Conservation (phyloP, 2,329 filamentous ascomycete species). For the Teratosphaeria viscida region DNA sequence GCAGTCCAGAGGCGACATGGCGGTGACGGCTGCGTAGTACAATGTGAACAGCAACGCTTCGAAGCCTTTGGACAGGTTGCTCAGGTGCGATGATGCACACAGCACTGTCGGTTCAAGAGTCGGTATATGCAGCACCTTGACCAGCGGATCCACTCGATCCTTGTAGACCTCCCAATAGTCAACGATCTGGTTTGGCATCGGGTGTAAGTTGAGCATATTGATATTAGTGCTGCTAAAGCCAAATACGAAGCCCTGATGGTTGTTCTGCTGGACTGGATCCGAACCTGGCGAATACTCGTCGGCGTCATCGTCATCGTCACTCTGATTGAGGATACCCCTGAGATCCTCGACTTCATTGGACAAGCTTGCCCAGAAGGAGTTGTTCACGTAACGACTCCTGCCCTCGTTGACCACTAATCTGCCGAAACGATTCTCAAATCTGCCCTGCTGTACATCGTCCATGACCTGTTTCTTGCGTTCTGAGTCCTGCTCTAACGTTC, state of each 20-base stretch:
- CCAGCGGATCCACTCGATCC: conserved; percentile 62
- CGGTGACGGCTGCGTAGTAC: conserved; percentile 50
- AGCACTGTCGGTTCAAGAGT: conserved; percentile 53
- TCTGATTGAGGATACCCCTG: conserved; percentile 52
- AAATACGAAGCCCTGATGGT: conserved; percentile 62
- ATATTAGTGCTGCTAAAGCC: conserved; percentile 63
- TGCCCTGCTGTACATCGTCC: conserved; percentile 16
- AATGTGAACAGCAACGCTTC: conserved; percentile 53
- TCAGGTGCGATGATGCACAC: conserved; percentile 49
- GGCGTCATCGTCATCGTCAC: conserved; percentile 50
- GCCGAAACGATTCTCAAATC: conserved; percentile 45
- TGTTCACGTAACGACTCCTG: conserved; percentile 63
- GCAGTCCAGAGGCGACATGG: conserved; percentile 40
- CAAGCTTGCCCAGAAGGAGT: conserved; percentile 62
- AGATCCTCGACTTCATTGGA: conserved; percentile 62
- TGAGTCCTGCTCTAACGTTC: background rate
- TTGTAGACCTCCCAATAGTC: conserved; percentile 62
- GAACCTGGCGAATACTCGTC: conserved; percentile 28
- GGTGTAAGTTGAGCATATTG: conserved; percentile 54
- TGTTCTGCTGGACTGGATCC: conserved; percentile 16
- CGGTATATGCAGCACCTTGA: conserved; percentile 62
- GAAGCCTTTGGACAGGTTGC: conserved; percentile 46
- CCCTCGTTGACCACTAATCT: conserved; percentile 62
- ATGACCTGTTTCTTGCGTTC: conserved; percentile 15
- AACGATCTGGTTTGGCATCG: conserved; percentile 52